Evolutionary conservation across 208 protist species (phyloP).

Genomic region (Crithidia fasciculata): DNA sequence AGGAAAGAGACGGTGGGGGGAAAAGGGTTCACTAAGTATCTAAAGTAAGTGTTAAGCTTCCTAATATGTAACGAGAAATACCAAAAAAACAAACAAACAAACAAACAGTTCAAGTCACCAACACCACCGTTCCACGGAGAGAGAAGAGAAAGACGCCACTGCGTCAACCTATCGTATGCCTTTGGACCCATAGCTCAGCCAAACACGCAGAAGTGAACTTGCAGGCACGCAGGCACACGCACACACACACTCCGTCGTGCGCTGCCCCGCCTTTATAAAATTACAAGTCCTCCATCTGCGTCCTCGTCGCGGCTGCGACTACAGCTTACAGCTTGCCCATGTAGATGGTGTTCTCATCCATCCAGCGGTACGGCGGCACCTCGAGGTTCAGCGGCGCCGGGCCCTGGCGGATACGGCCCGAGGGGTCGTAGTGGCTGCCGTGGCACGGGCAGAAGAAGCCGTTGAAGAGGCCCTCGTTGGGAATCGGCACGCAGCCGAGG

Average conservation of each 20-base stretch:
- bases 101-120: slow-evolving; percentile 6
- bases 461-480: slow-evolving; percentile 95
- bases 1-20: slow-evolving; percentile 5
- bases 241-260: neutral
- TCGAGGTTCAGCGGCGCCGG: slow-evolving; percentile 99
- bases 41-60: slow-evolving; percentile 27
- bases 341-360: slow-evolving; percentile 94
- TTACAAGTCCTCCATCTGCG: too few relatives aligned
- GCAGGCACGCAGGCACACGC: neutral
- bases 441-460: slow-evolving; percentile 99
- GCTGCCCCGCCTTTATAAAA: too few relatives aligned
- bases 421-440: slow-evolving; percentile 98
- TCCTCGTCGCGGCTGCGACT: too few relatives aligned
- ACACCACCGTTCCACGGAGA: too few relatives aligned
- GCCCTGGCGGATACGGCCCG: slow-evolving; percentile 97
- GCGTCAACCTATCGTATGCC: too few relatives aligned
- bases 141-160: too few relatives aligned
- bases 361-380: slow-evolving; percentile 97
- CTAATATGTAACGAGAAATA: slow-evolving; percentile 20
- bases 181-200: too few relatives aligned
- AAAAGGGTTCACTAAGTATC: slow-evolving; percentile 16
- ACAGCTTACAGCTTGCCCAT: slow-evolving; percentile 90
- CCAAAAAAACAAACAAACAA: slow-evolving; percentile 17
- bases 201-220: neutral
- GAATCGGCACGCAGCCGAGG: slow-evolving; percentile 98